These are phyloP conservation scores for Citrus medica DNA, from an alignment of 345 rosid species.

Conservation along the genomic window DNA sequence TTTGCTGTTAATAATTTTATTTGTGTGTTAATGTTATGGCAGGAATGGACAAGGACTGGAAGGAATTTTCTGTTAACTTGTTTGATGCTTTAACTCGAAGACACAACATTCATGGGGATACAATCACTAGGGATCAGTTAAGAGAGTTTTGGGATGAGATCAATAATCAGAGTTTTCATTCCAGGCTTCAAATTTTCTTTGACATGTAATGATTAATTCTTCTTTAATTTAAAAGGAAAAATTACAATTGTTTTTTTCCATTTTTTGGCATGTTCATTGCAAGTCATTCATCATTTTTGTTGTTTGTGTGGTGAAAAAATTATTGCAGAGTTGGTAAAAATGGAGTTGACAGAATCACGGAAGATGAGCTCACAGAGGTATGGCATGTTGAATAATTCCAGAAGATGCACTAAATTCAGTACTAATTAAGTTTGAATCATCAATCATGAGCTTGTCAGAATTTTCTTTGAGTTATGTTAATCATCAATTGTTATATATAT, in stretches of 20 bases:
- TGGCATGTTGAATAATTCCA: not conserved
- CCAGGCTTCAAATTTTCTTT: constrained; percentile 62
- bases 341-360: constrained; percentile 62
- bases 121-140: constrained; percentile 40
- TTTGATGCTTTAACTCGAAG: constrained; percentile 63
- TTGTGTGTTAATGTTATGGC: not conserved
- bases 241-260: too few relatives aligned
- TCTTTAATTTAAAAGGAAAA: too few relatives aligned
- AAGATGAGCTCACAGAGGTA: constrained; percentile 69
- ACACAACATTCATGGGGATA: constrained; percentile 46
- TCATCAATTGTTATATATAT: not conserved
- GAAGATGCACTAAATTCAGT: too few relatives aligned
- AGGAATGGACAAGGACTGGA: constrained; percentile 67
- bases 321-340: constrained; percentile 78
- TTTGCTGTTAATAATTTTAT: not conserved
- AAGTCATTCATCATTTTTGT: not conserved
- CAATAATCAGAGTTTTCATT: constrained; percentile 54
- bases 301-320: not conserved
- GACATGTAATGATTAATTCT: constrained; percentile 41
- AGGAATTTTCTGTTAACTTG: constrained; percentile 67
- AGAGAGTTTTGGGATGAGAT: constrained; percentile 77
- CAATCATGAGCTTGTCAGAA: constrained; percentile 15
- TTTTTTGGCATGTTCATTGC: too few relatives aligned
- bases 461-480: not conserved
- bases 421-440: not conserved